Evolutionary conservation across 805 yeast species (phyloP).

Genomic region (Ogataea paraovalis): DNA sequence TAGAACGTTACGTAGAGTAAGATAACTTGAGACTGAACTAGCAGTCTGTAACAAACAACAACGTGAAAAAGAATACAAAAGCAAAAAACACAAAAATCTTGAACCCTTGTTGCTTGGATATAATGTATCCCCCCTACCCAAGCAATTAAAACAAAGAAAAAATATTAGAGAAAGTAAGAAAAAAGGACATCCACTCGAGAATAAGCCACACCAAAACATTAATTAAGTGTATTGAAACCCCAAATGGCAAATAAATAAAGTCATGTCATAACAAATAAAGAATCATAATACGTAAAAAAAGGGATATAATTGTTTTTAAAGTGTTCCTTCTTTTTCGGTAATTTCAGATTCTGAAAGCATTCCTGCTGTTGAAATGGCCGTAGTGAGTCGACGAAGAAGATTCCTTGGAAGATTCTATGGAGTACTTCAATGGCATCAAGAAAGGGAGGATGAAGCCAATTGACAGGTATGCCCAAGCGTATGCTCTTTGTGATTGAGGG

Average conservation of each 20-base stretch:
- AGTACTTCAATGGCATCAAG: conserved; percentile 29
- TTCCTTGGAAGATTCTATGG: conserved; percentile 14
- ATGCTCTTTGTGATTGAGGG: conserved; percentile 17
- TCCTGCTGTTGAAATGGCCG: conserved; percentile 29
- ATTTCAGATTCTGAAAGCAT: conserved; percentile 29
- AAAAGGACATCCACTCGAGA: neutral
- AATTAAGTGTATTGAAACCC: neutral
- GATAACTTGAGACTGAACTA: no score
- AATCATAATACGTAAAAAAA: no score
- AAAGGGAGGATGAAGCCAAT: conserved; percentile 34
- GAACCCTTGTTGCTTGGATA: no score
- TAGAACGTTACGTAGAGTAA: no score
- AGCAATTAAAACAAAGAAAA: neutral
- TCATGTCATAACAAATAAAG: neutral
- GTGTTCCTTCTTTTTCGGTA: no score
- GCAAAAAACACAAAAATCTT: no score
- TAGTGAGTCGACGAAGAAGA: conserved; percentile 12
- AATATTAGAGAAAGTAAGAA: neutral
- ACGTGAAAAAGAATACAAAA: no score
- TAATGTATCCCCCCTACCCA: neutral
- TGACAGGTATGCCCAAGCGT: conserved; percentile 30
- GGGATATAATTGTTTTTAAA: no score
- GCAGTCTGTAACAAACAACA: no score
- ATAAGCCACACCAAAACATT: neutral
- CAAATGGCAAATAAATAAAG: neutral